These are phyloP conservation scores for Pichia cactophila DNA, from an alignment of 1,139 yeast genomes.

Conservation along the genomic window DNA sequence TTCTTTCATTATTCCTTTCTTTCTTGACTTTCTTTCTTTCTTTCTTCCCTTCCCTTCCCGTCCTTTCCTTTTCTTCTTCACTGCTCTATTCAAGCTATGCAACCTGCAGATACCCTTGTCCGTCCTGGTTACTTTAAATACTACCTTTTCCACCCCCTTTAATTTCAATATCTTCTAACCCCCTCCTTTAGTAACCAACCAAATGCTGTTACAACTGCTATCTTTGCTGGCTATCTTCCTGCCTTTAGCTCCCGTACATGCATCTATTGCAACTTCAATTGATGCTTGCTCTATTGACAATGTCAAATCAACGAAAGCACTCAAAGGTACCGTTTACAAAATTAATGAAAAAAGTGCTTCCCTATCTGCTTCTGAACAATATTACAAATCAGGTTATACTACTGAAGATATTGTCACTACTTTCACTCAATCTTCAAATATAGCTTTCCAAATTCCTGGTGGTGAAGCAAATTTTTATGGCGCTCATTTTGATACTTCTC, in stretches of 20 bases:
- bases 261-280: not conserved
- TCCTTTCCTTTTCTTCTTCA: too few species aligned
- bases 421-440: not conserved
- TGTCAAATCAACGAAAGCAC: not conserved
- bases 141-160: too few species aligned
- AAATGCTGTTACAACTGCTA: too few species aligned
- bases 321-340: not conserved
- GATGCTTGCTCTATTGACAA: not conserved
- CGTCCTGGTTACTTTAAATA: too few species aligned
- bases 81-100: too few species aligned
- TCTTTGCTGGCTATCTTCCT: too few species aligned
- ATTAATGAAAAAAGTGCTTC: not conserved
- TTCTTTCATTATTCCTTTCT: too few species aligned
- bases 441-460: not conserved
- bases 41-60: too few species aligned
- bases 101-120: too few species aligned
- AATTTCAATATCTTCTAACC: too few species aligned
- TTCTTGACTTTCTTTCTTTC: too few species aligned
- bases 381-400: not conserved
- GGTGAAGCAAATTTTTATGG: conserved; percentile 7
- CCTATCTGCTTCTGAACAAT: not conserved
- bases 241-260: not conserved
- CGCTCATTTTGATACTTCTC: conserved; percentile 13
- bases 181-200: too few species aligned
- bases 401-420: not conserved